Evolutionary conservation across 768 basidiomycete species (phyloP).

Genomic region (Hirschioporus abietinus): DNA sequence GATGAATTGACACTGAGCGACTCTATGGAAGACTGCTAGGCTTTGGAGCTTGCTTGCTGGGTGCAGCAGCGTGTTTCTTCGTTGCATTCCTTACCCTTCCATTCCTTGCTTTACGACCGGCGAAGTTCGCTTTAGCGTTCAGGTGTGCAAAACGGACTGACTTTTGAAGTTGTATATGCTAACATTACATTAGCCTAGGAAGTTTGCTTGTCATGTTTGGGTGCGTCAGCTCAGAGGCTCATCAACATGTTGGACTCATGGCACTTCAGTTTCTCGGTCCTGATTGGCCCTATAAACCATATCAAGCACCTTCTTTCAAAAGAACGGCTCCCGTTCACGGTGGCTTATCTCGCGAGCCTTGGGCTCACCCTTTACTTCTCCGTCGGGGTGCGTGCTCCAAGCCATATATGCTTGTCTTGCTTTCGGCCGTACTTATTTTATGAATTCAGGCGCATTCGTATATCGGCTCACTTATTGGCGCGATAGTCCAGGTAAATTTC

Average conservation of each 20-base stretch:
- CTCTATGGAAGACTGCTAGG: slow-evolving; percentile 63
- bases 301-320: slow-evolving; percentile 79
- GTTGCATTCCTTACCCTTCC: slow-evolving; percentile 85
- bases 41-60: slow-evolving; percentile 83
- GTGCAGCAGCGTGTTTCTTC: slow-evolving; percentile 91
- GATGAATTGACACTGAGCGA: slow-evolving; percentile 7
- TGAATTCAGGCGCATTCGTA: slow-evolving; percentile 67
- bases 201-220: slow-evolving; percentile 96
- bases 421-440: slow-evolving; percentile 5
- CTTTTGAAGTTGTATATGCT: not conserved
- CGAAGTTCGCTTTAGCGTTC: slow-evolving; percentile 89
- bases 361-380: slow-evolving; percentile 89
- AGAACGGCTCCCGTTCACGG: slow-evolving; percentile 81
- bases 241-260: not conserved
- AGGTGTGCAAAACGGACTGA: slow-evolving; percentile 37
- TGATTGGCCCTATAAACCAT: slow-evolving; percentile 89
- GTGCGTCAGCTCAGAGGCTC: slow-evolving; percentile 33
- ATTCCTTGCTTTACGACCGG: slow-evolving; percentile 63
- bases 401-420: not conserved
- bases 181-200: slow-evolving; percentile 52
- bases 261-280: slow-evolving; percentile 62
- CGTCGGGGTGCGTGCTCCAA: slow-evolving; percentile 58
- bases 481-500: slow-evolving; percentile 59
- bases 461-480: slow-evolving; percentile 78
- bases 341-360: slow-evolving; percentile 78